A percentile compares a stretch with the other conserved stretches of the same genome.
phyloP scores from a whole-genome alignment of 2,329 filamentous ascomycete genomes.

The Aspergillus caelatus region DNA sequence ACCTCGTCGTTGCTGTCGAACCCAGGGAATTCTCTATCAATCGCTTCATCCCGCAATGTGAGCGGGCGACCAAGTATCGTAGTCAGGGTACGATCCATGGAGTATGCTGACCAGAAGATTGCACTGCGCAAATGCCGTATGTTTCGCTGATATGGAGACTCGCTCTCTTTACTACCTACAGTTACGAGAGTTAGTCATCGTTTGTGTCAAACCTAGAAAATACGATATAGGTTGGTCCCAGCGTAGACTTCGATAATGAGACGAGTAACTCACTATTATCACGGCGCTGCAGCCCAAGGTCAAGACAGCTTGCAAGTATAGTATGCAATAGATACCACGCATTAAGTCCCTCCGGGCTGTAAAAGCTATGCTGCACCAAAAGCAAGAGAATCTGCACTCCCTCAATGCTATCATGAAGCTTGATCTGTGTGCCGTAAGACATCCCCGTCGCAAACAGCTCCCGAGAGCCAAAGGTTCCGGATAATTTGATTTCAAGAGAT shows the following conservation, averaged over 20 bases:
- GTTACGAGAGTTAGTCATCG: not conserved
- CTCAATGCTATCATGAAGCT: conserved; percentile 7
- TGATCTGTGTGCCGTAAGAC: conserved; percentile 1
- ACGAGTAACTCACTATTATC: conserved; percentile 3
- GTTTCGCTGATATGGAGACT: not conserved
- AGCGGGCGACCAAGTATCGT: conserved; percentile 10
- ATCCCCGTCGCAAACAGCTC: not conserved
- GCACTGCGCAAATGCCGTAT: conserved; percentile 7
- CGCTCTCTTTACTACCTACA: not conserved
- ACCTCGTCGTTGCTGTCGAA: conserved; percentile 5
- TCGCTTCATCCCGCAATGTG: conserved; percentile 8
- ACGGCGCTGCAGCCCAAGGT: conserved; percentile 8
- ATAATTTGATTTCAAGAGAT: not conserved
- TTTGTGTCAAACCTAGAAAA: no score
- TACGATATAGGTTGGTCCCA: no score
- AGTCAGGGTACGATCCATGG: conserved; percentile 9
- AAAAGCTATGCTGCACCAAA: conserved; percentile 10
- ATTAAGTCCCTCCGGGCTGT: conserved; percentile 9
- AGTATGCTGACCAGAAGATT: conserved; percentile 11
- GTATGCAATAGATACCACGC: conserved; percentile 11
- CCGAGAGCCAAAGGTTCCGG: not conserved
- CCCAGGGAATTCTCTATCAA: conserved; percentile 6
- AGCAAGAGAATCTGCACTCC: conserved; percentile 7
- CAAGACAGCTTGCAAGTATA: conserved; percentile 9
- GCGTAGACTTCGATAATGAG: no score